Evolutionary conservation across 106 monocot genomes (phyloP), one percentile per base, ranked within the genome.

Genomic region (Phalaenopsis equestris): DNA sequence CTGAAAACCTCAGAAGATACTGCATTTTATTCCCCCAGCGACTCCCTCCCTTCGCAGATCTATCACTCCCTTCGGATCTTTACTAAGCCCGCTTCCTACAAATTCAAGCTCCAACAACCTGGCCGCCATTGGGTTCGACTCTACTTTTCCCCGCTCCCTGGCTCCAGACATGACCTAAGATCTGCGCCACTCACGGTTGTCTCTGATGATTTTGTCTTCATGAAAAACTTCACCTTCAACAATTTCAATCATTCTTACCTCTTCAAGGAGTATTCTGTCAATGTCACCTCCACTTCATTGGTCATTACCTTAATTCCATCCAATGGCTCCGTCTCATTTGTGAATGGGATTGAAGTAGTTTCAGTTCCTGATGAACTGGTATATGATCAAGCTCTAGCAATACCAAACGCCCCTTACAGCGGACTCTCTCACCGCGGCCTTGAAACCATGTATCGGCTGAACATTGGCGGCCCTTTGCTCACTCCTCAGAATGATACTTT

Each of bases 401-500:
- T 91, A 30, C 91, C 91, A 0, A 80, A 70, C 72, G 83, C 84
- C 5, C 88, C 86, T 12, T 91, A 83, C 65, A 82, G 77, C n/a
- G 91, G 91, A 39, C 83, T 91, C 9, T 85, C 89, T 1, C 72
- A 41, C 36, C 80, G 87, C 37, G 85, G 83, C 12, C 80, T 91
- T 12, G 92, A 93, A 68, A 93, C 90, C 72, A 75, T 90, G 81
- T 93, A 88, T 55, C 73, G 92, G 37, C n/a, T 93, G 49, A 93
- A 93, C 46, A 52, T 90, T 75, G 92, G 92, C 1, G 92, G 92
- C 45, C 90, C 92, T 30, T 42, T 84, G 47, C 75, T 93, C 45
- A 90, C 86, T 17, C 77, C 92, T 4, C 73, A 84, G 55, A 93
- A 90, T 75, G 92, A 93, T 68, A 73, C 90, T 1, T 87, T 93